Base-by-base conservation (phyloP, 202 grass and related monocot species). In the Zoysia matrella region DNA sequence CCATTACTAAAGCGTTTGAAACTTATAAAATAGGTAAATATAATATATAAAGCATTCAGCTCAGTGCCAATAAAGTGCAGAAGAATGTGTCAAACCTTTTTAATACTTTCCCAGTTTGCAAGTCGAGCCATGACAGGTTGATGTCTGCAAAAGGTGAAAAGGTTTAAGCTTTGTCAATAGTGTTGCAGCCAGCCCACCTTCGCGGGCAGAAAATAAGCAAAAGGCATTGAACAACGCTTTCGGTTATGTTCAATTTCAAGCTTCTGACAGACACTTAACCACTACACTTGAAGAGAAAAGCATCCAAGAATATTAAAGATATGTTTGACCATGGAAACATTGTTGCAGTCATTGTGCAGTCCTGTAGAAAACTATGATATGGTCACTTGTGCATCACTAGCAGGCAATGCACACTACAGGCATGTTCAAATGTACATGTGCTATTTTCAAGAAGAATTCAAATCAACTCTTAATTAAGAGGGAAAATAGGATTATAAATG, bases 71-170 rank as follows among this genome's bases (percentile, higher is more conserved):
- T 4, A 60, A 67, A 74, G 52, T 63, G 48, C 40, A 83, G 65
- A 18, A 78, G 51, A 67, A 68, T 57, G 47, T 81, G 68, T 43
- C 69, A 72, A 81, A 98, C 95, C 92, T 98, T 93, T 79, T 36
- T 86, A 83, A 98, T 98, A 69, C 87, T 87, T 56, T 98, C 95
- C 92, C 95, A 95, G 40, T 98, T 93, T 75, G 92, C 95, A 78
- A 98, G 92, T 79, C 92, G 86, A 65, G 88, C 85, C 79, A 93
- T 85, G 39, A 93, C 48, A 83, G 88, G 77, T 77, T 98, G 89
- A 82, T 98, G 95, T 75, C 95, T 95, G 82, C 55, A 79, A 89
- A 83, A 70, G 78, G 74, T 22, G 77, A 55, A 74, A 54, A 71
- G 50, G 60, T 11, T 46, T 68, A 74, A 53, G 18, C 14, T 76